Evolutionary conservation across 2,329 filamentous ascomycete species (phyloP).

Genomic region (Xylaria sp.): DNA sequence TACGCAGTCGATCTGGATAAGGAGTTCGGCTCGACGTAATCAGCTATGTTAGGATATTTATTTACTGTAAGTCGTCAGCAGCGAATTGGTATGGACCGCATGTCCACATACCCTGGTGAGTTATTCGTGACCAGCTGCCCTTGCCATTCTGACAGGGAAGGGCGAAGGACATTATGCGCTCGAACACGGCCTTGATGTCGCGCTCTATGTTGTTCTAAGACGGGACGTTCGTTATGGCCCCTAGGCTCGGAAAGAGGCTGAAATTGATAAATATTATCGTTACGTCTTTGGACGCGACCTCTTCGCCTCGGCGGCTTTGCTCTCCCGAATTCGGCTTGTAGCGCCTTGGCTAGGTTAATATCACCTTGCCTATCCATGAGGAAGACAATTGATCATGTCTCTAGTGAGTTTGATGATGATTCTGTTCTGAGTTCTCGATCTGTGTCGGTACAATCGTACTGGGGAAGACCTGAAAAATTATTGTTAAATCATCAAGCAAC

Average conservation of each 20-base stretch:
- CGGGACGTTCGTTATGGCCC: not conserved
- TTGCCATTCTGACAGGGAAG: slow-evolving; percentile 3
- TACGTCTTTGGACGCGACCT: not conserved
- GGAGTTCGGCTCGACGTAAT: not conserved
- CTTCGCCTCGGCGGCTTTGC: slow-evolving; percentile 1
- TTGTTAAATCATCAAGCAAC: not conserved
- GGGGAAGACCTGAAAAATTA: not conserved
- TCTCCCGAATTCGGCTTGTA: slow-evolving; percentile 26
- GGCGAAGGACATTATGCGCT: not conserved
- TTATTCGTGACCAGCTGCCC: slow-evolving; percentile 10
- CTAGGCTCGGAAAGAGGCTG: not conserved
- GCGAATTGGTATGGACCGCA: not conserved
- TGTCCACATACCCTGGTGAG: slow-evolving; percentile 26
- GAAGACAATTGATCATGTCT: not conserved
- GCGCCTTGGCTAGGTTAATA: slow-evolving; percentile 25
- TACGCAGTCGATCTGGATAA: slow-evolving; percentile 10
- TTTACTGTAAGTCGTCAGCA: slow-evolving; percentile 26
- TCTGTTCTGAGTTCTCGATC: not conserved
- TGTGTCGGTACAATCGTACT: not conserved
- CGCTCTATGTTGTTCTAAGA: not conserved
- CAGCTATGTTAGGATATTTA: not conserved
- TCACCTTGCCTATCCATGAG: slow-evolving; percentile 31
- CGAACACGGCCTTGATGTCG: not conserved
- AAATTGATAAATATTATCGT: not conserved
- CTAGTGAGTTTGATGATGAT: not conserved